Conservation (phyloP, 805 yeast species). For the Peterozyma toletana region DNA sequence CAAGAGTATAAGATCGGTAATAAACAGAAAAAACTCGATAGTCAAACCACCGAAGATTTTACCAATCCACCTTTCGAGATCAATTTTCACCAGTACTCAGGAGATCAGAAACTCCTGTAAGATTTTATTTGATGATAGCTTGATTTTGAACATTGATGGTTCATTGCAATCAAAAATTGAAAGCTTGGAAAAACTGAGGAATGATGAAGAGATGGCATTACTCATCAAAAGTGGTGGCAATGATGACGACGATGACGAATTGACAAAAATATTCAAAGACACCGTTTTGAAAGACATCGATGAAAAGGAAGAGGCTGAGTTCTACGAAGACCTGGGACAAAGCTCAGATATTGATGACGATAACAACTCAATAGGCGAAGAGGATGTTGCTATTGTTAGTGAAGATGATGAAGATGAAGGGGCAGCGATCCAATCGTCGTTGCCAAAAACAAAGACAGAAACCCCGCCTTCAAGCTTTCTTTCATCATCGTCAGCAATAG, state of each 20-base stretch:
- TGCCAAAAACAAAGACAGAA: not conserved
- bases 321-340: constrained; percentile 14
- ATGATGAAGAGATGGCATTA: constrained; percentile 23
- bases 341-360: constrained; percentile 13
- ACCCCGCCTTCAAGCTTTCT: not conserved
- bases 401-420: constrained; percentile 8
- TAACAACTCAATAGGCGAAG: constrained; percentile 10
- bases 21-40: constrained; percentile 57
- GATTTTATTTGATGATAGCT: constrained; percentile 53
- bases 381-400: constrained; percentile 10
- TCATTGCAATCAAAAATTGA: constrained; percentile 14
- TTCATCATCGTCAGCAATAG: not conserved
- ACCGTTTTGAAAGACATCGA: constrained; percentile 11
- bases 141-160: constrained; percentile 41
- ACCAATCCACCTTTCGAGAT: constrained; percentile 80
- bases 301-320: constrained; percentile 16
- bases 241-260: constrained; percentile 5
- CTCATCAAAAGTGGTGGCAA: constrained; percentile 9
- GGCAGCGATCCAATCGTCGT: not conserved
- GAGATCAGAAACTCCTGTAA: constrained; percentile 71
- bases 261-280: constrained; percentile 2
- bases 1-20: constrained; percentile 48
- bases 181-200: constrained; percentile 10
- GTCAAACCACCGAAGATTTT: constrained; percentile 64
- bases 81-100: constrained; percentile 61